phyloP scores from a whole-genome alignment of 805 yeast genomes.

The Teunomyces aglyptinius region DNA sequence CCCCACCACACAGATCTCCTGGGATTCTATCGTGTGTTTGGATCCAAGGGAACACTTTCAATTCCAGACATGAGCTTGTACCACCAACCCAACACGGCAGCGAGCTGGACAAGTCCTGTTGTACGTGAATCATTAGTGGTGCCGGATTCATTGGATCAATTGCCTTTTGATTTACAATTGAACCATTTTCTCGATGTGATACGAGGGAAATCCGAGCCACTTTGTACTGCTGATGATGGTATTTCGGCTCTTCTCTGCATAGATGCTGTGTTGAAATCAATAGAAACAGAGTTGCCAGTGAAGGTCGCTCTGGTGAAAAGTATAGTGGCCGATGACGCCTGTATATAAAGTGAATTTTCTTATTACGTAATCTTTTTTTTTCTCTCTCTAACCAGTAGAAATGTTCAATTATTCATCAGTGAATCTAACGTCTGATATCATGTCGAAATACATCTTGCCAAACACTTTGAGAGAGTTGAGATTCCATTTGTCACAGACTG shows the following conservation, averaged over 20 bases:
- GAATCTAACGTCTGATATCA: slow-evolving; percentile 11
- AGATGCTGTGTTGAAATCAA: slow-evolving; percentile 33
- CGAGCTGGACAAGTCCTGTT: slow-evolving; percentile 30
- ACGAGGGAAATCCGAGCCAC: slow-evolving; percentile 23
- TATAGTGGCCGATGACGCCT: slow-evolving; percentile 7
- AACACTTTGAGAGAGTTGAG: slow-evolving; percentile 71
- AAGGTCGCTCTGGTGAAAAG: slow-evolving; percentile 10
- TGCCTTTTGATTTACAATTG: slow-evolving; percentile 39
- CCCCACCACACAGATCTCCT: slow-evolving; percentile 28
- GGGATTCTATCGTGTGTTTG: slow-evolving; percentile 41
- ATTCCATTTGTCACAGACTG: slow-evolving; percentile 78
- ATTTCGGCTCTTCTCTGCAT: slow-evolving; percentile 33
- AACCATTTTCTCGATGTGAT: slow-evolving; percentile 38
- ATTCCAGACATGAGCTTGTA: slow-evolving; percentile 40
- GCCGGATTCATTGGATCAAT: slow-evolving; percentile 4
- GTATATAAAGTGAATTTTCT: background rate
- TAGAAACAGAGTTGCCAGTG: slow-evolving; percentile 31
- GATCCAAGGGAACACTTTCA: slow-evolving; percentile 37
- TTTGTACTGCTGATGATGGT: slow-evolving; percentile 34
- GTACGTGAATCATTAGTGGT: slow-evolving; percentile 15
- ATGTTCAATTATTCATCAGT: slow-evolving; percentile 6
- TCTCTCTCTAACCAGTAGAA: slow-evolving; percentile 11
- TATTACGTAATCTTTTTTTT: background rate
- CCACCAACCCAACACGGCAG: slow-evolving; percentile 25
- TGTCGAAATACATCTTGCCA: slow-evolving; percentile 48